Base-by-base conservation (phyloP, 805 yeast species). In the Debaryomyces castellii region DNA sequence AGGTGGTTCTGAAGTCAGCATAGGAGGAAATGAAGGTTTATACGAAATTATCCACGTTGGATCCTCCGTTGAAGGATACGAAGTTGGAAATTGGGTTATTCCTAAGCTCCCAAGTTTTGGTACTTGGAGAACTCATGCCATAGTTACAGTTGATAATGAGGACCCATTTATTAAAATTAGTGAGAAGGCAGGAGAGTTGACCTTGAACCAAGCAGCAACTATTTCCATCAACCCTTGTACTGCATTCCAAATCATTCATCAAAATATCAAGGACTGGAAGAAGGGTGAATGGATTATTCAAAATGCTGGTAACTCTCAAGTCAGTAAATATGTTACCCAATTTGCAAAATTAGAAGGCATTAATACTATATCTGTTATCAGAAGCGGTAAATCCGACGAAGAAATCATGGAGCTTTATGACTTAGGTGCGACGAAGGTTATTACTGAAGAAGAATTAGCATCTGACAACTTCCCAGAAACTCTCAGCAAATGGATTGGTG, bases 21-120 rank as follows among this genome's bases (percentile, higher is more conserved):
- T 88, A 40, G 89, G 89, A 20, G 97, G 97, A 43, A 91, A 90
- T 62, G 97, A 90, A 64, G 97, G 96, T 22, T 74, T 86, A 6
- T 89, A 85, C 59, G 84, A 87, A 58, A 82, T 90, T 11, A 59
- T 86, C 17, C 79, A 81, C 40, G 74, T 77, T 8, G 96, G 96
- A 17, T 54, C 73, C 8, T 55, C 63, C 9, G 82, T 78, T 7
- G 47, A 51, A 4, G 56, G 58, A 5, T 69, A 85, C 43, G 54
- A 69, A 39, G 65, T 68, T 2, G 96, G 95, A 37, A 96, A 90
- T 63, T 87, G 92, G 88, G 89, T 84, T 36, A 77, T 89, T 37
- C 96, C 97, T 11, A 59, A 77, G 7, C 68, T 69, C 34, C 82
- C 87, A 8, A 83, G 85, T 52, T 83, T 83, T 50, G 97, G 97